Base-by-base conservation (phyloP, 345 rosid species). In the Citrus maxima region DNA sequence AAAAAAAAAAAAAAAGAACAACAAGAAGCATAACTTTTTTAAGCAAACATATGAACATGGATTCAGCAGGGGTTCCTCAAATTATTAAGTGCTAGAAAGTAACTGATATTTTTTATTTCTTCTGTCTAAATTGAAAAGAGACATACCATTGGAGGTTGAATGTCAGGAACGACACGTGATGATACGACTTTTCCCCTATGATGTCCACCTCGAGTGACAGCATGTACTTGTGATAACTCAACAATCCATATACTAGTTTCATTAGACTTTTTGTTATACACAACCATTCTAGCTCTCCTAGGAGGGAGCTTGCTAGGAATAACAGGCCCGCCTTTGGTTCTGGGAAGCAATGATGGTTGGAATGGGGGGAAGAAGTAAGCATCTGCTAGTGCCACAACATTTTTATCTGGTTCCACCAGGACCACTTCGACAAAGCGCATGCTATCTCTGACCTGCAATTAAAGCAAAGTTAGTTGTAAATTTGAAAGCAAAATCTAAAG, bases 311-410 rank as follows among this genome's bases (percentile, higher is more conserved):
- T 94, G 85, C 86, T 88, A 38, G 97, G 97, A 80, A 94, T 89
- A 69, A 93, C 71, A 42, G 96, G 95, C 34, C 96, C 98, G 78
- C 91, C 90, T 88, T 91, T 94, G 56, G 85, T 86, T 85, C 92
- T 91, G n/a, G 92, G 93, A 79, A 94, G 90, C 63, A 94, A 77
- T 10, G 98, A 94, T 73, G 97, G 95, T 81, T 94, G 97, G 87
- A 94, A 93, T 14, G 98, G 98, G 25, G 98, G 97, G 79, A 94
- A 94, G 82, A 94, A 94, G 82, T 94, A 91, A 63, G 97, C 97
- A 88, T 94, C 97, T 42, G 97, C 98, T 49, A 93, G 58, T 18
- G 97, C 98, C 81, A 93, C 96, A 72, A 93, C 93, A 64, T 88
- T 83, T 75, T 94, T 94, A 18, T 85, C 95, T 12, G 98, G 98